These are phyloP conservation scores for Suillus occidentalis DNA, from an alignment of 768 basidiomycete genomes.

Conservation along the genomic window DNA sequence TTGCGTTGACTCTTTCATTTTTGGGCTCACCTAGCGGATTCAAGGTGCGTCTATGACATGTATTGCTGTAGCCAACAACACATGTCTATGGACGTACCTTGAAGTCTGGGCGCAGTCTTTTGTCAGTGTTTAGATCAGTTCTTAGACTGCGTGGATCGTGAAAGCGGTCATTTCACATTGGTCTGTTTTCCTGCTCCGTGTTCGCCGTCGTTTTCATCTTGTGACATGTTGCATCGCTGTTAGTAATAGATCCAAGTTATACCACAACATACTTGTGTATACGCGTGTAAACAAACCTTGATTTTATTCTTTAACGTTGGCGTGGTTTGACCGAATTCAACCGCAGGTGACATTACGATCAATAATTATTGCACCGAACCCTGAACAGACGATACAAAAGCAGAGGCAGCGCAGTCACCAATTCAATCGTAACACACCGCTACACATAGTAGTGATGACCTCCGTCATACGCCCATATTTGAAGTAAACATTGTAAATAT, in stretches of 20 bases:
- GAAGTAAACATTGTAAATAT: background rate
- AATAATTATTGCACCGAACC: background rate
- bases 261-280: background rate
- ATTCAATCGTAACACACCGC: background rate
- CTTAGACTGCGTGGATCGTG: background rate
- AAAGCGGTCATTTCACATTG: background rate
- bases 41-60: background rate
- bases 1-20: background rate
- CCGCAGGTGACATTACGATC: background rate
- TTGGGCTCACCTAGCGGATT: background rate
- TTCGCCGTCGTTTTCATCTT: background rate
- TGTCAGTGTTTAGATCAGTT: background rate
- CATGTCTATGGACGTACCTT: background rate
- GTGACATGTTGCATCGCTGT: background rate
- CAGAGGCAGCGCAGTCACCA: background rate
- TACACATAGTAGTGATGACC: background rate
- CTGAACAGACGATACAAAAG: background rate
- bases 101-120: background rate
- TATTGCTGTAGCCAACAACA: background rate
- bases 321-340: too few species aligned
- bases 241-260: background rate
- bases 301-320: background rate
- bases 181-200: background rate
- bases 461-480: background rate
- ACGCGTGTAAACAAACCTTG: background rate